These are phyloP conservation scores for Tardiomyces depauwii DNA, from an alignment of 1,139 yeast species.

Conservation along the genomic window DNA sequence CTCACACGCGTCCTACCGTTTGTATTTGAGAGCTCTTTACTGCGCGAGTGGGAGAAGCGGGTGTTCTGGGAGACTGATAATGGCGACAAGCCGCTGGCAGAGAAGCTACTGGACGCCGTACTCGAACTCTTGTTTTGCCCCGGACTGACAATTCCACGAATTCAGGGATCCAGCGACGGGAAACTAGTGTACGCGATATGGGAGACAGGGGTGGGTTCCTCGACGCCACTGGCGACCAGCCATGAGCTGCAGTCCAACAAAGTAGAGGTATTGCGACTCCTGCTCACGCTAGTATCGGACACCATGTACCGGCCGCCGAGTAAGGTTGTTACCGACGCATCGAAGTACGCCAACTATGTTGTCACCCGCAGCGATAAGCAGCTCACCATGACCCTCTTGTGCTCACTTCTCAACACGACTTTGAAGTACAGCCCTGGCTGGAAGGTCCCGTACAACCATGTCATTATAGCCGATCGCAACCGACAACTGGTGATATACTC, in stretches of 20 bases:
- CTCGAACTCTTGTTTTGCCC: conserved; percentile 46
- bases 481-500: conserved; percentile 44
- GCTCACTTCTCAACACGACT: conserved; percentile 56
- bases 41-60: conserved; percentile 25
- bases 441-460: conserved; percentile 30
- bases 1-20: conserved; percentile 60
- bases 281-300: conserved; percentile 54
- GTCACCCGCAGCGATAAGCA: conserved; percentile 44
- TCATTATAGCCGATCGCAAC: conserved; percentile 36
- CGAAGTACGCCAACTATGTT: conserved; percentile 46
- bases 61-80: conserved; percentile 36
- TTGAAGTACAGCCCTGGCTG: conserved; percentile 27
- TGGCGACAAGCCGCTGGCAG: conserved; percentile 34
- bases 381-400: conserved; percentile 41
- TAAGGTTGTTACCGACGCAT: conserved; percentile 40
- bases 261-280: conserved; percentile 50
- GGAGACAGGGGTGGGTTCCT: conserved; percentile 70
- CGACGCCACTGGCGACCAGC: conserved; percentile 33
- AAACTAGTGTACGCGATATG: conserved; percentile 32
- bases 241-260: conserved; percentile 50
- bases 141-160: conserved; percentile 44
- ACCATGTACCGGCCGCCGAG: conserved; percentile 43
- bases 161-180: conserved; percentile 5
- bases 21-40: conserved; percentile 35
- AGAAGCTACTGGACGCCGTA: conserved; percentile 34